phyloP scores from a whole-genome alignment of 148 eudicot genomes.

The Diospyros lotus region DNA sequence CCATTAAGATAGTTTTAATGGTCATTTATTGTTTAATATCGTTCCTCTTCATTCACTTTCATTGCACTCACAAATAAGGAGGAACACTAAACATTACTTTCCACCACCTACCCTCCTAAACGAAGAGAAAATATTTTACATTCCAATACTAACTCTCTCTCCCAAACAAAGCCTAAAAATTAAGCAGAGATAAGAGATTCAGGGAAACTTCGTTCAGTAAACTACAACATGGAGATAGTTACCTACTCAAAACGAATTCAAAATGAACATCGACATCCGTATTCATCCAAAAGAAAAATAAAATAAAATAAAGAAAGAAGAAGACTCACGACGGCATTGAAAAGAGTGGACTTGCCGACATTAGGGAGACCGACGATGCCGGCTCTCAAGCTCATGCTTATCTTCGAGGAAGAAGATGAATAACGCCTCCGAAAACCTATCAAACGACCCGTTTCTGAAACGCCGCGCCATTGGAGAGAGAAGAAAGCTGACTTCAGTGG shows the following conservation, averaged over 20 bases:
- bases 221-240: background rate
- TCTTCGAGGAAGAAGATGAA: conserved; percentile 45
- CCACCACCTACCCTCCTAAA: too few species aligned
- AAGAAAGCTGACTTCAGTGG: conserved; percentile 49
- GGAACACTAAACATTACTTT: too few species aligned
- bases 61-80: too few species aligned
- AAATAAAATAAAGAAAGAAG: background rate
- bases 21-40: too few species aligned
- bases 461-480: conserved; percentile 16
- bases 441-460: conserved; percentile 13
- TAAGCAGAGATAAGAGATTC: too few species aligned
- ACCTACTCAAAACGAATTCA: background rate
- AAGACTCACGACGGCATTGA: conserved; percentile 87
- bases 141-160: too few species aligned
- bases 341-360: conserved; percentile 97
- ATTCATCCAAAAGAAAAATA: background rate
- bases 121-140: too few species aligned
- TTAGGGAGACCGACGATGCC: conserved; percentile 98
- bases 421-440: conserved; percentile 30
- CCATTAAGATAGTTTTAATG: background rate
- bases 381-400: conserved; percentile 87
- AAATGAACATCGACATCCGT: background rate
- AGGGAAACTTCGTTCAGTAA: background rate
- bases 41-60: too few species aligned
- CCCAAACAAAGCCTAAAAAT: too few species aligned